Evolutionary conservation across 78 protist genomes (phyloP).

Genomic region (Cavenderia fasciculata): DNA sequence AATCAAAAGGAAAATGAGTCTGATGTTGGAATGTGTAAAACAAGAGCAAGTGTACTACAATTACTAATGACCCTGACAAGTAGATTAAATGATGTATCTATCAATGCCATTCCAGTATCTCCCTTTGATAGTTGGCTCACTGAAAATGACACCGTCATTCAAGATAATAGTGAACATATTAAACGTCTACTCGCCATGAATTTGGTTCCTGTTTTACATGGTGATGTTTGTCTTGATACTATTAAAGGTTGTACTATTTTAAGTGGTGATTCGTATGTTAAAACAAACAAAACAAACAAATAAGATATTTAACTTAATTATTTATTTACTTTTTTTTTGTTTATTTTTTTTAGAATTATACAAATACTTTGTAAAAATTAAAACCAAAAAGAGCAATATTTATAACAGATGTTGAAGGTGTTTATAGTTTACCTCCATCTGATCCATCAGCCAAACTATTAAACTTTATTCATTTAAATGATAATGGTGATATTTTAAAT

Average conservation of each 20-base stretch:
- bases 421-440: constrained; percentile 25
- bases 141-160: constrained; percentile 3
- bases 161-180: constrained; percentile 8
- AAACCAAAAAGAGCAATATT: constrained; percentile 23
- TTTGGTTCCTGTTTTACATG: constrained; percentile 46
- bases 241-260: constrained; percentile 35
- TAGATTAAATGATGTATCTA: neutral
- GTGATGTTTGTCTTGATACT: constrained; percentile 72
- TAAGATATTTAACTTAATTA: too few relatives aligned
- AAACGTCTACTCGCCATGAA: neutral
- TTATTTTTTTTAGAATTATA: too few relatives aligned
- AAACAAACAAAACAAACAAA: too few relatives aligned
- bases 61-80: neutral
- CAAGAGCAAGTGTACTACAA: constrained; percentile 12
- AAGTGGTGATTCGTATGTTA: constrained; percentile 80
- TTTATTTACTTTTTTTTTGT: too few relatives aligned
- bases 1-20: neutral
- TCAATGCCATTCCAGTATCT: constrained; percentile 14
- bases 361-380: neutral
- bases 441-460: constrained; percentile 12
- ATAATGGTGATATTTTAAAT: neutral
- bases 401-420: constrained; percentile 61
- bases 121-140: constrained; percentile 53
- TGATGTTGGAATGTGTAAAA: neutral
- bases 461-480: neutral